Conservation (phyloP, 305 asterid genomes). For the Solanum hybrid region DNA sequence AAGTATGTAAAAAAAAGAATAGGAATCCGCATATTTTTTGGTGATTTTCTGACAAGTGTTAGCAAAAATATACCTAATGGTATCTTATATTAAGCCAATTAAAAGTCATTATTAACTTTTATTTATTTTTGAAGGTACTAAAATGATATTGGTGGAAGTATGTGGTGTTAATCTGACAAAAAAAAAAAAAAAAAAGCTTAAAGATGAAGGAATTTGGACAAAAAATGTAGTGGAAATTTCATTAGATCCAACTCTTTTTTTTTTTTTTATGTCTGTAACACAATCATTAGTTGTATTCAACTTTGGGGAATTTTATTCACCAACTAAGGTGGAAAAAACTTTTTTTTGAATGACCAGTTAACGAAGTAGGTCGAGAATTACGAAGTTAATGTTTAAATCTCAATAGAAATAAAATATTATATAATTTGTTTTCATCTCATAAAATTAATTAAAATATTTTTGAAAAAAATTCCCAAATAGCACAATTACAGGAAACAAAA, state of each 20-base stretch:
- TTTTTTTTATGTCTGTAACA: neutral
- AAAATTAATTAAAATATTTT: no score
- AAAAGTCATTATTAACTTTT: neutral
- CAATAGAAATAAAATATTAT: neutral
- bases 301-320: neutral
- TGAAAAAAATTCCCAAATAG: no score
- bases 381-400: neutral
- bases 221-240: conserved; percentile 40
- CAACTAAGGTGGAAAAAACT: neutral
- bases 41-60: conserved; percentile 29
- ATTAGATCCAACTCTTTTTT: conserved; percentile 27
- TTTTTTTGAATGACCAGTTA: fast-evolving
- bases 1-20: neutral
- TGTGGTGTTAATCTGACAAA: conserved; percentile 21
- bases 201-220: conserved; percentile 35
- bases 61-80: neutral
- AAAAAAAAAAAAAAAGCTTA: conserved; percentile 18
- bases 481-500: no score
- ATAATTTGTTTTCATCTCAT: neutral
- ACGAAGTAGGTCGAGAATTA: neutral
- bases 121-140: neutral
- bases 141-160: conserved; percentile 27
- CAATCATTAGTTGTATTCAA: conserved; percentile 10
- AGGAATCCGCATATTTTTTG: conserved; percentile 33
- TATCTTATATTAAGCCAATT: conserved; percentile 4